A percentile compares a stretch with the other conserved stretches of the same genome.
These are phyloP conservation scores for Aspergillus steynii DNA, from an alignment of 495 filamentous ascomycete species.

Conservation along the genomic window DNA sequence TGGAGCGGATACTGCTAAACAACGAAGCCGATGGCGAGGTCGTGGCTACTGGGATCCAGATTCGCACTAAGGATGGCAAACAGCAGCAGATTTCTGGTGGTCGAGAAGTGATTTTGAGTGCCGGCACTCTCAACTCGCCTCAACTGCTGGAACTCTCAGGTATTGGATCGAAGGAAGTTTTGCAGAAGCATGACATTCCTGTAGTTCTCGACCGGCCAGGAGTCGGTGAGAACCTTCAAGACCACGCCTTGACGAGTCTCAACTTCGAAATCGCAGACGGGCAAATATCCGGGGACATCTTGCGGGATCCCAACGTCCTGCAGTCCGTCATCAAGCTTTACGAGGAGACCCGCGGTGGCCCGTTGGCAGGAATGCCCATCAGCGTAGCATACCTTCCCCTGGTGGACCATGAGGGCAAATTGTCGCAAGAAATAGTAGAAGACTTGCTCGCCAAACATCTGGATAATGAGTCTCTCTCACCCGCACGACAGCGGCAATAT, in stretches of 20 bases:
- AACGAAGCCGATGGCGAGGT: constrained; percentile 17
- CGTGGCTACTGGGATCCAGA: constrained; percentile 34
- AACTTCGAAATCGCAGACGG: constrained; percentile 44
- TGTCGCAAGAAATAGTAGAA: constrained; percentile 26
- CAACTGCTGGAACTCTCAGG: constrained; percentile 60
- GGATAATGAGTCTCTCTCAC: constrained; percentile 12
- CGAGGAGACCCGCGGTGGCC: constrained; percentile 29
- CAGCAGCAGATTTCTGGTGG: constrained; percentile 42
- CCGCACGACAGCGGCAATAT: constrained; percentile 21
- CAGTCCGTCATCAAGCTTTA: constrained; percentile 38
- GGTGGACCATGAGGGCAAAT: constrained; percentile 34
- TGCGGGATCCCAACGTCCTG: constrained; percentile 41
- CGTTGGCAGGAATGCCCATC: constrained; percentile 40
- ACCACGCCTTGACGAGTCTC: constrained; percentile 32
- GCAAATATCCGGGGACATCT: constrained; percentile 39
- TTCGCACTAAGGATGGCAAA: constrained; percentile 26
- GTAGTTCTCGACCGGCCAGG: constrained; percentile 35
- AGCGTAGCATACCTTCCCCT: constrained; percentile 44
- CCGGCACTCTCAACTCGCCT: constrained; percentile 56
- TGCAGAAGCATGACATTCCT: constrained; percentile 32
- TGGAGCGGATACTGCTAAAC: constrained; percentile 41
- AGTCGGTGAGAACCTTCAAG: constrained; percentile 49
- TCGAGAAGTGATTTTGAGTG: constrained; percentile 56
- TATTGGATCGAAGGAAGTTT: constrained; percentile 41
- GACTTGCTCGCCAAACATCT: constrained; percentile 28